Evolutionary conservation across 2,329 filamentous ascomycete genomes (phyloP).

Genomic region (Parascedosporium putredinis): DNA sequence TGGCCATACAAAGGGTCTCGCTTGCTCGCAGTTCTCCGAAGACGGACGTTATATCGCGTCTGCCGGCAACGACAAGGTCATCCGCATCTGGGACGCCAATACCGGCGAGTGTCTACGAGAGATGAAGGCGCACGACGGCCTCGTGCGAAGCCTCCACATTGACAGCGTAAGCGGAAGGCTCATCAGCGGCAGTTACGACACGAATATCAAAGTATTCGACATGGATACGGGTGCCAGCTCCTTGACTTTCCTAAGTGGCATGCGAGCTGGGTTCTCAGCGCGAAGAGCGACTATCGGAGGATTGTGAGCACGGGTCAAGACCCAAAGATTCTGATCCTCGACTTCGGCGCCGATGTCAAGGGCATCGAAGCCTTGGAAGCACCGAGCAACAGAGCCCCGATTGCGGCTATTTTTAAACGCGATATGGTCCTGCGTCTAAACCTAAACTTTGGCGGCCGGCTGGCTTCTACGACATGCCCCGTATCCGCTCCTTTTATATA

Average conservation of each 20-base stretch:
- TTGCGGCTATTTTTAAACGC: neutral
- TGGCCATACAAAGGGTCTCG: constrained; percentile 84
- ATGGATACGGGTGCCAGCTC: constrained; percentile 66
- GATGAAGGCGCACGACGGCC: constrained; percentile 70
- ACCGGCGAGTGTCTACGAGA: constrained; percentile 75
- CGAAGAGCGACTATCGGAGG: constrained; percentile 88
- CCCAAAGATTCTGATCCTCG: constrained; percentile 82
- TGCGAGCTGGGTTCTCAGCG: constrained; percentile 89
- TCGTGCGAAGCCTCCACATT: constrained; percentile 85
- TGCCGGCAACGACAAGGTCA: constrained; percentile 89
- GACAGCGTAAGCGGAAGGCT: constrained; percentile 79
- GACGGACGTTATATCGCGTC: constrained; percentile 90
- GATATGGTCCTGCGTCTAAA: neutral
- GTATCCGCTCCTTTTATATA: too few species aligned
- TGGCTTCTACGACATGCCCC: too few species aligned
- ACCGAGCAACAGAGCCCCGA: constrained; percentile 4
- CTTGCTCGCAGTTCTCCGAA: constrained; percentile 91
- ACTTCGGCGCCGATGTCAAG: constrained; percentile 62
- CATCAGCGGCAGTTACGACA: constrained; percentile 88
- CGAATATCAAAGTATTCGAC: constrained; percentile 90
- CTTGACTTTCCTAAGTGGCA: constrained; percentile 92
- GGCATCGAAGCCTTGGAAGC: constrained; percentile 49
- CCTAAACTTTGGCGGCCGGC: too few species aligned
- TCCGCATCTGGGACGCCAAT: constrained; percentile 91
- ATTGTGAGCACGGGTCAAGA: constrained; percentile 95